Evolutionary conservation across 1,139 yeast species (phyloP).

Genomic region (Arxiozyma slooffiae): DNA sequence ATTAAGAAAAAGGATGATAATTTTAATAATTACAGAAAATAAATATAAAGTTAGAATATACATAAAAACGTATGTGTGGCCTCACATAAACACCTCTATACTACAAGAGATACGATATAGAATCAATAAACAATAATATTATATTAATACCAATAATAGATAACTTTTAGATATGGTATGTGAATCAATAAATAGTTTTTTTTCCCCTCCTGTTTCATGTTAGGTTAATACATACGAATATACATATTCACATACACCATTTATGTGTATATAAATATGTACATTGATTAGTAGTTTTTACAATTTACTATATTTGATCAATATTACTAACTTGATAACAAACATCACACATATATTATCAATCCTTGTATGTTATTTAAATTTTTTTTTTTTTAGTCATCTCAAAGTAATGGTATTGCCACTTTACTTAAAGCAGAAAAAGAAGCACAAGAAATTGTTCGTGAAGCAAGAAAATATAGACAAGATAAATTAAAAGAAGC

Average conservation of each 20-base stretch:
- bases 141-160: background rate
- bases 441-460: conserved; percentile 90
- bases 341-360: background rate
- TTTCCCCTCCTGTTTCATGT: background rate
- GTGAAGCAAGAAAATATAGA: conserved; percentile 67
- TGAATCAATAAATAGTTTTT: background rate
- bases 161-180: background rate
- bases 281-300: background rate
- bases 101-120: no score
- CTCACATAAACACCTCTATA: no score
- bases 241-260: no score
- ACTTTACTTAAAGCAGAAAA: conserved; percentile 62
- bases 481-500: conserved; percentile 66
- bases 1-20: background rate
- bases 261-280: background rate
- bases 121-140: no score
- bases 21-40: no score
- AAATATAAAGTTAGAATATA: no score
- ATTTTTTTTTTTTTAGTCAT: conserved; percentile 8
- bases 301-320: no score
- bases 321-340: background rate
- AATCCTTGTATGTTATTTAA: background rate
- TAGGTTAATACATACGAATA: background rate
- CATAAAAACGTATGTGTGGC: no score
- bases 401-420: conserved; percentile 29